Base-by-base conservation (phyloP, 2,329 filamentous ascomycete genomes). In the Sporothrix sp. region DNA sequence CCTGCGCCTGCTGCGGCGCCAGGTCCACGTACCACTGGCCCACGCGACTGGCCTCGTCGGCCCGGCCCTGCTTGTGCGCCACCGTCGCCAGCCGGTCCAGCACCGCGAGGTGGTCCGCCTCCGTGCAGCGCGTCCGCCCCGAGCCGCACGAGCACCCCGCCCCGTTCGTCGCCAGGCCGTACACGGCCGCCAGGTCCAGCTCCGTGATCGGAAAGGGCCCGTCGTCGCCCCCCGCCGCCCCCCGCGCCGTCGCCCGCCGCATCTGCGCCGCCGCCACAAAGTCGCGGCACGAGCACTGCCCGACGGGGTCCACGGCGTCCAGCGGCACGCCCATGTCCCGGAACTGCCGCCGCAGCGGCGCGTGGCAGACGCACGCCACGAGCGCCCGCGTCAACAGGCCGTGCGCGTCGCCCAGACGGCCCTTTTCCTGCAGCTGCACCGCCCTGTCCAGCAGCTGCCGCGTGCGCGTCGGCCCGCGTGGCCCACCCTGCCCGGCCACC, bases 281-380 rank as follows among this genome's bases (percentile, higher is more conserved):
- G 46, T 58, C 52, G 5, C 54, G 54, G 37, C 56, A 58, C 8
- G 52, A 47, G 35, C 56, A 58, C 4, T 39, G 25, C 1, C 51
- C 52, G 4, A 57, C 9, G 2, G 55, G 53, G 28, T 57, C 53
- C 13, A 57, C 42, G 3, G 27, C 23, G 2, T 35, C 32, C 13
- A 54, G 16, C 4, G 56, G 6, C 7, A 32, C 54, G 7, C 54
- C 52, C 3, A 48, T 52, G 4, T 16, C 43, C 25, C 40, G 27
- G 23, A 54, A 52, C 37, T 51, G 43, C 13, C 33, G 45, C 5
- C 51, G 52, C 0, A 46, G 9, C 13, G 33, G 4, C 1, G 7
- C 13, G 14, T 54, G 50, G 48, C 55, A 57, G 21, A 10, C 9
- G 25, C 55, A 57, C 3, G 18, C 23, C 4, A 54, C 28, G n/a